Conservation (phyloP, 352 stramenopile genomes). For the Globisporangium cylindrosporum region DNA sequence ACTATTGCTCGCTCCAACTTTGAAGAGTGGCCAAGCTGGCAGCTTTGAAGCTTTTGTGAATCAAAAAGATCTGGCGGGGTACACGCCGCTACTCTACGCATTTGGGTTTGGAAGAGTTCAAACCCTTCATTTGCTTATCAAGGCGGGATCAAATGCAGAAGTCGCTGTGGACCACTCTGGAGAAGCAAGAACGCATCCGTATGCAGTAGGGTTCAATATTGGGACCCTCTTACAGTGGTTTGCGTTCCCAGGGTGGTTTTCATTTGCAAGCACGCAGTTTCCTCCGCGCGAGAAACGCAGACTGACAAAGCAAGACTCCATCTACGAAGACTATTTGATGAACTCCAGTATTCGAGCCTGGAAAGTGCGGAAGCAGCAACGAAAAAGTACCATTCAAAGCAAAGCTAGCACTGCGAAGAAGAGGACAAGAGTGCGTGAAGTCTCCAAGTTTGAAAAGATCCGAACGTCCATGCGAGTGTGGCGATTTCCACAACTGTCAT, state of each 20-base stretch:
- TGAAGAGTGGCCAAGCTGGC: background rate
- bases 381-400: background rate
- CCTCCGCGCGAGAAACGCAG: slow-evolving; percentile 24
- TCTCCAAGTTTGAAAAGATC: slow-evolving; percentile 22
- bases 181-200: slow-evolving; percentile 43
- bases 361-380: slow-evolving; percentile 16
- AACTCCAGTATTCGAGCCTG: slow-evolving; percentile 43
- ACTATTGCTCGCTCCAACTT: slow-evolving; percentile 5
- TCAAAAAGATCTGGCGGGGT: slow-evolving; percentile 34
- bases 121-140: slow-evolving; percentile 27
- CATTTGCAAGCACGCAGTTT: slow-evolving; percentile 27
- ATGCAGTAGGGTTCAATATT: slow-evolving; percentile 48
- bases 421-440: background rate
- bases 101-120: slow-evolving; percentile 46
- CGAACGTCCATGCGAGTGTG: slow-evolving; percentile 33
- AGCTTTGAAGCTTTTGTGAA: slow-evolving; percentile 24
- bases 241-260: slow-evolving; percentile 59
- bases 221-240: slow-evolving; percentile 45
- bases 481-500: slow-evolving; percentile 36
- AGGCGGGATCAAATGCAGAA: slow-evolving; percentile 32
- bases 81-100: slow-evolving; percentile 52
- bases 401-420: background rate
- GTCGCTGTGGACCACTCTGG: slow-evolving; percentile 41
- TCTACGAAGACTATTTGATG: slow-evolving; percentile 34
- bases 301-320: slow-evolving; percentile 24